Evolutionary conservation across 495 filamentous ascomycete genomes (phyloP).

Genomic region (Xylaria flabelliformis): DNA sequence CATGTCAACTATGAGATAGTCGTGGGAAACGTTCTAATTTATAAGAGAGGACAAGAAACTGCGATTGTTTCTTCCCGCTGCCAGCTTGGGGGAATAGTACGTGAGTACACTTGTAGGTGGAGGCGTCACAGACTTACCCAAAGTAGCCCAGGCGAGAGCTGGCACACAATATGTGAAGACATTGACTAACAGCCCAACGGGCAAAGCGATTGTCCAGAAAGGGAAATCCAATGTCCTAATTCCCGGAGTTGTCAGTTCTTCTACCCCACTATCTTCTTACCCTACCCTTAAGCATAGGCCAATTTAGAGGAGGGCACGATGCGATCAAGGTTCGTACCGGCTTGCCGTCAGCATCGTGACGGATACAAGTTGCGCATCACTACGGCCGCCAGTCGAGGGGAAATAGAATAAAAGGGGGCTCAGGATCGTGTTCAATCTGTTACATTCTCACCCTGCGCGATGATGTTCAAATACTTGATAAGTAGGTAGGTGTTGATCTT

Average conservation of each 20-base stretch:
- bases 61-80: background rate
- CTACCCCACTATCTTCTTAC: slow-evolving; percentile 15
- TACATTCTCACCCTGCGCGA: background rate
- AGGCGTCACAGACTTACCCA: slow-evolving; percentile 13
- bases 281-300: background rate
- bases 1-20: background rate
- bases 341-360: slow-evolving; percentile 17
- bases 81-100: background rate
- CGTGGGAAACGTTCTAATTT: background rate
- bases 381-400: background rate
- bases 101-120: slow-evolving; percentile 4
- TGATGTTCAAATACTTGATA: background rate
- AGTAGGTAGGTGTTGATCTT: background rate
- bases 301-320: background rate
- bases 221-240: background rate
- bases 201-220: background rate
- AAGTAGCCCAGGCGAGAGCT: background rate
- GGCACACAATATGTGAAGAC: slow-evolving; percentile 1
- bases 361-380: background rate
- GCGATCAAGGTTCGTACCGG: background rate
- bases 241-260: slow-evolving; percentile 7
- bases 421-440: background rate
- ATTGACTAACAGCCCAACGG: background rate
- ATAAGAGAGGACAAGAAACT: background rate
- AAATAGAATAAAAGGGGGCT: background rate